These are phyloP conservation scores for Echium plantagineum DNA, from an alignment of 257 asterid species.

Conservation along the genomic window DNA sequence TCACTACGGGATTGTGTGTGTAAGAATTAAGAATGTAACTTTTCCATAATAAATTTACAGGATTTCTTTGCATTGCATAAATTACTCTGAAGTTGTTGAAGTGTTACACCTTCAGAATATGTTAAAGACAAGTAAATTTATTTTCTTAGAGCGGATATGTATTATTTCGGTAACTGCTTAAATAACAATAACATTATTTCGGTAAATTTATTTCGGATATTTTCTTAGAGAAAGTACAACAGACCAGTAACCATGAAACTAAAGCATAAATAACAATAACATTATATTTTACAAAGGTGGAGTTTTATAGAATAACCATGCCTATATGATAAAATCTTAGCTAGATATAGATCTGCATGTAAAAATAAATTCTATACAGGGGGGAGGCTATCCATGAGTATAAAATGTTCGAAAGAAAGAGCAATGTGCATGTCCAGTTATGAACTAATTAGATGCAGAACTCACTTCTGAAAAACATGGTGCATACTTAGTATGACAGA, in stretches of 20 bases:
- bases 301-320: neutral
- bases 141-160: neutral
- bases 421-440: neutral
- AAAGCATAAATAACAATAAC: no score
- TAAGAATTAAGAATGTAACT: constrained; percentile 1
- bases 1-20: neutral
- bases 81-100: neutral
- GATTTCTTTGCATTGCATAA: neutral
- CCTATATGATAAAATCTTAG: neutral
- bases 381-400: neutral
- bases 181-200: no score
- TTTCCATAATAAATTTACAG: neutral
- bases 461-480: neutral
- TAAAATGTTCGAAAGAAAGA: neutral
- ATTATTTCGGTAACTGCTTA: neutral
- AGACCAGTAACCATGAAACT: neutral
- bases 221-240: neutral
- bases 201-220: no score
- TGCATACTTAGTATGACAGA: neutral
- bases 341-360: neutral
- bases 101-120: neutral
- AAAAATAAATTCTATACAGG: neutral
- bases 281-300: neutral
- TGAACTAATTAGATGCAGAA: neutral
- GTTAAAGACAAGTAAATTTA: neutral